phyloP scores from a whole-genome alignment of 176 grass and related monocot genomes.

The Pontederia crassipes region DNA sequence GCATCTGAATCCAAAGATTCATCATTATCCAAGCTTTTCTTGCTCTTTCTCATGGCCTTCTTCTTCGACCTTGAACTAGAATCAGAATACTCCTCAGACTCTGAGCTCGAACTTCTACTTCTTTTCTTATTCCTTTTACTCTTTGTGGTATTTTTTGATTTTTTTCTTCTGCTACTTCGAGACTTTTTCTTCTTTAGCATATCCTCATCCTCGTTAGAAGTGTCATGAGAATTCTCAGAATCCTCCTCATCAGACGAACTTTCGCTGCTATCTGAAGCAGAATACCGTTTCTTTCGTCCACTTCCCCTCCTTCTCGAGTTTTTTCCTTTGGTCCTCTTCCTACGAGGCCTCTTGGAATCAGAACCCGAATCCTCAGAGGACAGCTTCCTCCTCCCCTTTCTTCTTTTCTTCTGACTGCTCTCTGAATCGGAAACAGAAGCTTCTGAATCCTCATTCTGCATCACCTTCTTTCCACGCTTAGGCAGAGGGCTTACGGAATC shows the following conservation, averaged over 20 bases:
- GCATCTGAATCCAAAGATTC: slow-evolving; percentile 27
- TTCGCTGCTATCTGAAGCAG: slow-evolving; percentile 19
- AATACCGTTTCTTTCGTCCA: slow-evolving; percentile 30
- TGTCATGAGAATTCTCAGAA: slow-evolving; percentile 34
- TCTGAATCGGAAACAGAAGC: too few species aligned
- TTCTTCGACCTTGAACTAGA: slow-evolving; percentile 19
- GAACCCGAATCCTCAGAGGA: slow-evolving; percentile 27
- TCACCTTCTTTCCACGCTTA: slow-evolving; percentile 10
- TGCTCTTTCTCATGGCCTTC: slow-evolving; percentile 26
- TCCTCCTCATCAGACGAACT: slow-evolving; percentile 17
- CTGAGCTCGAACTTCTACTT: slow-evolving; percentile 24
- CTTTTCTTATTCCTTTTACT: slow-evolving; percentile 33
- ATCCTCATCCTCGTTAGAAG: slow-evolving; percentile 41
- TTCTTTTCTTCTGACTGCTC: too few species aligned
- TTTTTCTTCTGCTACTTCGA: not conserved
- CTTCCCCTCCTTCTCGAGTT: slow-evolving; percentile 31
- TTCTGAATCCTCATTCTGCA: not conserved
- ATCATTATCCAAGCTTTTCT: slow-evolving; percentile 23
- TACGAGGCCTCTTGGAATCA: slow-evolving; percentile 34
- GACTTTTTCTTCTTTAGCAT: slow-evolving; percentile 44
- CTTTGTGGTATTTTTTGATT: slow-evolving; percentile 3
- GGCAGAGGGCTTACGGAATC: too few species aligned
- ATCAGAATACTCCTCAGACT: slow-evolving; percentile 21
- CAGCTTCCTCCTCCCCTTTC: too few species aligned
- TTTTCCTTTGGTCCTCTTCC: slow-evolving; percentile 33